Evolutionary conservation across 164 flowering plant genomes (phyloP).

Genomic region (Magnolia officinalis): DNA sequence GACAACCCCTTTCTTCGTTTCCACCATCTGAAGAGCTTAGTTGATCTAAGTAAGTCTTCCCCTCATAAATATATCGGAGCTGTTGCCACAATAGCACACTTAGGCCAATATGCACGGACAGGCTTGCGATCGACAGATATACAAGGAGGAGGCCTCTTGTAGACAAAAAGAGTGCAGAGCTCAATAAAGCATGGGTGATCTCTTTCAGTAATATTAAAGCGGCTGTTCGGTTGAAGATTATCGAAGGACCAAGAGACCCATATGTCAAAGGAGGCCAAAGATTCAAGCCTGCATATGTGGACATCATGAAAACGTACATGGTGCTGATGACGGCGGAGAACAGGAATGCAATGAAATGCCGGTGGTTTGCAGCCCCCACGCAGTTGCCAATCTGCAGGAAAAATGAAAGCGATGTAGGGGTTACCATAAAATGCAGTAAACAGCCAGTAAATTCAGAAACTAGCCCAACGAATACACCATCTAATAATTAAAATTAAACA

Average conservation of each 20-base stretch:
- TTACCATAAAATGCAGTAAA: neutral
- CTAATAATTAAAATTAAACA: neutral
- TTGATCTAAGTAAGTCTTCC: slow-evolving; percentile 69
- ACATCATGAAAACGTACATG: slow-evolving; percentile 54
- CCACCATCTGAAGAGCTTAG: slow-evolving; percentile 41
- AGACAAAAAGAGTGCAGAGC: slow-evolving; percentile 47
- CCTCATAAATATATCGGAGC: slow-evolving; percentile 67
- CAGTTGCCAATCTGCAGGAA: slow-evolving; percentile 91
- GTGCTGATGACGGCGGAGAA: slow-evolving; percentile 61
- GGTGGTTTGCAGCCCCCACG: slow-evolving; percentile 91
- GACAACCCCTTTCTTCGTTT: slow-evolving; percentile 51
- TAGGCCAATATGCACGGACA: slow-evolving; percentile 66
- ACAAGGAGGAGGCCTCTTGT: slow-evolving; percentile 64
- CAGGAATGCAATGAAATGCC: slow-evolving; percentile 64
- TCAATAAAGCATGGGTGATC: slow-evolving; percentile 38
- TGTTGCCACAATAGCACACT: slow-evolving; percentile 86
- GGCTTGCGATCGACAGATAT: slow-evolving; percentile 68
- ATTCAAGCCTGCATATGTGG: slow-evolving; percentile 39
- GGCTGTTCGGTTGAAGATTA: slow-evolving; percentile 11
- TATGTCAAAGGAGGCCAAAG: slow-evolving; percentile 55
- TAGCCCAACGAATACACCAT: neutral
- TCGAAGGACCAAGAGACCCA: slow-evolving; percentile 14
- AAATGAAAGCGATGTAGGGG: neutral
- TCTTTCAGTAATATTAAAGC: slow-evolving; percentile 32
- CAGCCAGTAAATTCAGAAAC: neutral